A percentile compares a stretch with the other conserved stretches of the same genome.
phyloP scores from a whole-genome alignment of 495 filamentous ascomycete species.

The Aspergillus homomorphus region DNA sequence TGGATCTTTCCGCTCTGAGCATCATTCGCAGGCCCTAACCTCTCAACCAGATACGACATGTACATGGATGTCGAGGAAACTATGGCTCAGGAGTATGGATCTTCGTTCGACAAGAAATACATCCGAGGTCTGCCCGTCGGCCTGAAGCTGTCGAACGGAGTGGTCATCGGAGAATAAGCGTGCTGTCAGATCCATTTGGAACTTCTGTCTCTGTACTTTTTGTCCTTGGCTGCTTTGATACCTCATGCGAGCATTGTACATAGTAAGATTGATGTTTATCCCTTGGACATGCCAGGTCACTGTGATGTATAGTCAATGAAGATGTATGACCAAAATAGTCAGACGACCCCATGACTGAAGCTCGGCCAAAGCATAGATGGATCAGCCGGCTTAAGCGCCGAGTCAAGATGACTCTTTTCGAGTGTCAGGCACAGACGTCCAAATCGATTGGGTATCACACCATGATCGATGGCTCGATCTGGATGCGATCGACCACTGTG shows the following conservation, averaged over 20 bases:
- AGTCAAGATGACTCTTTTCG: background rate
- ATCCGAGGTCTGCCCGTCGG: slow-evolving; percentile 38
- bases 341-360: background rate
- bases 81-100: slow-evolving; percentile 24
- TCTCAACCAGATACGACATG: slow-evolving; percentile 44
- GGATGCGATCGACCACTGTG: background rate
- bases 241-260: background rate
- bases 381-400: background rate
- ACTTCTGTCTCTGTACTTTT: background rate
- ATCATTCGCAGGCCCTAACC: slow-evolving; percentile 7
- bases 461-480: background rate
- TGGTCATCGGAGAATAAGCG: slow-evolving; percentile 24
- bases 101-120: slow-evolving; percentile 25
- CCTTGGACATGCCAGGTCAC: background rate
- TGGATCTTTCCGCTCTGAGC: background rate
- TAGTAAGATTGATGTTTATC: background rate
- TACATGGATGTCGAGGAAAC: slow-evolving; percentile 44
- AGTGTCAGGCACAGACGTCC: background rate
- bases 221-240: background rate
- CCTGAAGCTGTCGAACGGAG: slow-evolving; percentile 36
- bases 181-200: background rate
- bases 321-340: background rate
- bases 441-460: background rate
- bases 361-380: background rate
- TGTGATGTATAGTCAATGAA: background rate